Base-by-base conservation (phyloP, 2,329 filamentous ascomycete genomes). In the Verticillium zaregamsianum region DNA sequence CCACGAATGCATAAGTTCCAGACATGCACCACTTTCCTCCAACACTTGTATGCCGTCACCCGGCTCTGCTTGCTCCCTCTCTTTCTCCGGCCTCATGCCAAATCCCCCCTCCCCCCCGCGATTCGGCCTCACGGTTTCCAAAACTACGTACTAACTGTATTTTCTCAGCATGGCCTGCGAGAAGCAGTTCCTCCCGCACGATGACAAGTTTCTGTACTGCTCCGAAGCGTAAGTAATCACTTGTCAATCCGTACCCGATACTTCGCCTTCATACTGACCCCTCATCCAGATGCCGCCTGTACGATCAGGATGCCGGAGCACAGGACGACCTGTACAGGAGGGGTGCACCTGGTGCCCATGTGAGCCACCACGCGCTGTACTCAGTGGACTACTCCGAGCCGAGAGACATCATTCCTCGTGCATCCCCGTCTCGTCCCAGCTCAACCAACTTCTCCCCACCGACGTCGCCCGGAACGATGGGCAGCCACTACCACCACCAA, bases 341-440 rank as follows among this genome's bases (percentile, higher is more conserved):
- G 20, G 20, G 45, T 5, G 20, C 20, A 23, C 23, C 45, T 2
- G 11, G 39, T 35, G 55, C n/a, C 20, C 17, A 49, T 25, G 20
- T 23, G 49, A 40, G 67, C 61, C 76, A 74, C 66, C 76, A 80
- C 63, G 76, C 82, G 31, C 77, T 77, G 64, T 82, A 81, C 67
- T 73, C 78, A 39, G 70, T 76, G 8, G 78, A 75, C 55, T 74
- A 80, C 62, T 75, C 79, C 59, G 84, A 87, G 68, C 84, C 82
- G 59, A 80, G 80, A 68, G 86, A 88, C 71, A 88, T 88, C 66
- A 81, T 89, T 65, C 86, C 86, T 58, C 83, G 85, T 63, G 85
- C 86, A 39, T 86, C 85, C 12, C 86, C 86, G 14, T 88, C 86
- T 17, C 80, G 85, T 63, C 84, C 85, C 54, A 82, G 76, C 69